Conservation (phyloP, 106 monocot species). For the Acorus calamus region DNA sequence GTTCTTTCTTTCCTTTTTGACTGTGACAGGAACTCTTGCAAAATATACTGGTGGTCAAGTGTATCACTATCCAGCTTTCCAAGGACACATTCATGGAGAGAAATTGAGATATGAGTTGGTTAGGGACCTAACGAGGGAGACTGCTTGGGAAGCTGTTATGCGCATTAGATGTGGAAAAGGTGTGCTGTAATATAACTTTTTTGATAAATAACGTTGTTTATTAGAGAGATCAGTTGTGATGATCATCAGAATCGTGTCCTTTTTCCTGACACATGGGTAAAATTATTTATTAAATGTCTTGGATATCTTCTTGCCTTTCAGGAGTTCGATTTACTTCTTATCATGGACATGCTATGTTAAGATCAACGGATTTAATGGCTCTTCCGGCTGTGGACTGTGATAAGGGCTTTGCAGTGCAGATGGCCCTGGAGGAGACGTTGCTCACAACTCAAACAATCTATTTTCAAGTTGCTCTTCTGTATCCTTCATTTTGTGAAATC, state of each 20-base stretch:
- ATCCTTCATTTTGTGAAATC: slow-evolving; percentile 36
- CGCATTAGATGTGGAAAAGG: slow-evolving; percentile 98
- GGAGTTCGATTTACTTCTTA: slow-evolving; percentile 92
- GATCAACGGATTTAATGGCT: slow-evolving; percentile 88
- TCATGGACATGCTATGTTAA: slow-evolving; percentile 95
- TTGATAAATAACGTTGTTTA: too few relatives aligned
- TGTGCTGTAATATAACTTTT: slow-evolving; percentile 1
- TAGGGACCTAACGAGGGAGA: slow-evolving; percentile 87
- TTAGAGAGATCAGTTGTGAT: too few relatives aligned
- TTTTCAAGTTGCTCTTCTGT: slow-evolving; percentile 98
- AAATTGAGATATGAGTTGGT: slow-evolving; percentile 73
- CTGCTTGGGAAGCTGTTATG: slow-evolving; percentile 99
- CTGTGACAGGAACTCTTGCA: slow-evolving; percentile 54
- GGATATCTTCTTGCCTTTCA: slow-evolving; percentile 20
- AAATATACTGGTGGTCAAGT: slow-evolving; percentile 98
- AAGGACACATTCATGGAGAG: slow-evolving; percentile 42
- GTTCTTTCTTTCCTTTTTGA: slow-evolving; percentile 5
- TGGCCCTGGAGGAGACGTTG: slow-evolving; percentile 78
- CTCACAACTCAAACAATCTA: slow-evolving; percentile 83
- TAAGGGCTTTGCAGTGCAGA: slow-evolving; percentile 94
- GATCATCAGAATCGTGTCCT: too few relatives aligned
- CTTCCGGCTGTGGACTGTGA: slow-evolving; percentile 98
- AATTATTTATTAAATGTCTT: too few relatives aligned
- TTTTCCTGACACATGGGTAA: too few relatives aligned
- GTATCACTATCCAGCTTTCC: slow-evolving; percentile 88